Conservation (phyloP, 257 asterid species). For the Nicotiana noctiflora region DNA sequence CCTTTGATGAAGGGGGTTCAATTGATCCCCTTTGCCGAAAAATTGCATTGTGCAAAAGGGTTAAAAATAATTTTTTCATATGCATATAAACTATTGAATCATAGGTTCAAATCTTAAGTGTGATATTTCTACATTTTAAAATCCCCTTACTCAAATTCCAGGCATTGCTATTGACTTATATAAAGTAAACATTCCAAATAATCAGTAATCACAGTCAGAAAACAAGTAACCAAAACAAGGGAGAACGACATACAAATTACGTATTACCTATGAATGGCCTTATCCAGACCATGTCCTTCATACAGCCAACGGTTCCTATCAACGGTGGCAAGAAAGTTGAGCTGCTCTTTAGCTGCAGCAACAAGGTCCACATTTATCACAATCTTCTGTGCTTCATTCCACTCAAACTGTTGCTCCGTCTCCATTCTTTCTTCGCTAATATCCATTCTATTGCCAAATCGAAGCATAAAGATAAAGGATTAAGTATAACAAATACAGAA, state of each 20-base stretch:
- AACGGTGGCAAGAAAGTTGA: slow-evolving; percentile 68
- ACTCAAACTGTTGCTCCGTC: slow-evolving; percentile 63
- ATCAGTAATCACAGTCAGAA: background rate
- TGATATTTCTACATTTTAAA: no score
- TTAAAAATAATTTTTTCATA: no score
- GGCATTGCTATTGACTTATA: no score
- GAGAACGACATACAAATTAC: background rate
- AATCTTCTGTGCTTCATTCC: slow-evolving; percentile 75
- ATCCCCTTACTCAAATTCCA: no score
- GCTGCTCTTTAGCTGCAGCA: slow-evolving; percentile 67
- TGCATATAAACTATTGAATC: no score
- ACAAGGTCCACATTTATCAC: slow-evolving; percentile 64
- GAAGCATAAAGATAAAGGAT: background rate
- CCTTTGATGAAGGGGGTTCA: no score
- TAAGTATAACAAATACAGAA: background rate
- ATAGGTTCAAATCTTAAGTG: no score
- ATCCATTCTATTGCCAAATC: background rate
- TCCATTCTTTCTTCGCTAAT: slow-evolving; percentile 29
- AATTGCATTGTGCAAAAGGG: no score
- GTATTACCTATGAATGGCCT: slow-evolving; percentile 64
- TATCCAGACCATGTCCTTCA: slow-evolving; percentile 57
- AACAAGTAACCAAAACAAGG: background rate
- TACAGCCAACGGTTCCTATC: slow-evolving; percentile 89
- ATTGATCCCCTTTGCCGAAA: no score
- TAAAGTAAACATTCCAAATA: background rate